Base-by-base conservation (phyloP, 805 yeast species). In the Candida saitoana region DNA sequence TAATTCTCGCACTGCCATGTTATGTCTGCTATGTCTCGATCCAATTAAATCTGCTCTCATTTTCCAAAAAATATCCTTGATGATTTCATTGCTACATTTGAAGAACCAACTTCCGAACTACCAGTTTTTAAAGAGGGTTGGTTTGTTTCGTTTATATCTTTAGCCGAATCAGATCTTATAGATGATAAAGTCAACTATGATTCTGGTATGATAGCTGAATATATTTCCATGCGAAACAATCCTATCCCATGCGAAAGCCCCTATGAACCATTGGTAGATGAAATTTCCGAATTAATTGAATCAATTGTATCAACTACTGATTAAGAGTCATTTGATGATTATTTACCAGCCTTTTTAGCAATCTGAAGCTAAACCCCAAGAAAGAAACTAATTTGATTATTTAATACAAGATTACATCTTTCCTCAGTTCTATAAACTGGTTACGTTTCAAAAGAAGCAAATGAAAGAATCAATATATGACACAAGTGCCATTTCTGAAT, bases 191-290 rank as follows among this genome's bases (percentile, higher is more conserved):
- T 12, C 5, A 29, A 6, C 11, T 29, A 29, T 29, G 32, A 29
- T 9, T 29, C 16, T 9, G 27, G 27, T 11, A 22, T 22, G 27
- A 22, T 22, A 22, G 27, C 27, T 22, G 27, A 22, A 22, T 22
- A 22, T 22, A 22, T 22, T 22, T 22, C 27, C 27, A 7, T 22
- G 27, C 27, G 27, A 22, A 22, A 22, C 27, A 56, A 50, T 31
- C 52, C 50, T n/a, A 49, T 63, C 4, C 40, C 42, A 16, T 44
- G 54, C 27, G 44, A 43, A 11, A 56, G 54, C 39, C 55, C 63
- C n/a, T 65, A 60, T 55, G 55, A 57, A 36, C 76, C 82, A 2
- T 61, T 79, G 38, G 52, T 65, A 20, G 74, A 71, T 36, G 51
- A 66, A 6, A 60, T 67, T 39, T 67, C 73, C 27, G 9, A 22